Evolutionary conservation across 352 stramenopile genomes (phyloP), one percentile per base, ranked within the genome.

Genomic region (Globisporangium cylindrosporum): DNA sequence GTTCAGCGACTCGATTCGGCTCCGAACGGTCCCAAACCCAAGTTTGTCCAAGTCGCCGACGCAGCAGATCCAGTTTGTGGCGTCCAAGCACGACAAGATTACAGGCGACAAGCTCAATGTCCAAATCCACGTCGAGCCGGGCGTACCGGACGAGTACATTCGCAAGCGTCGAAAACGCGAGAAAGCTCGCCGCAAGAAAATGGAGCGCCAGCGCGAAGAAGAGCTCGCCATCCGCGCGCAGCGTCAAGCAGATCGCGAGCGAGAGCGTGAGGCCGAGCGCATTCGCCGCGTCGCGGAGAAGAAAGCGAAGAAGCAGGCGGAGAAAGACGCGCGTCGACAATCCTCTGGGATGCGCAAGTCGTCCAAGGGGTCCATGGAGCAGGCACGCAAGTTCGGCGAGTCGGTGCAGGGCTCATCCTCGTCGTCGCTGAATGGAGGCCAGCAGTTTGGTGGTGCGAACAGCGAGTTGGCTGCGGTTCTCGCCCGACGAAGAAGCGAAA

Each of bases 221-320:
- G 89, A 95, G 53, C 65, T 92, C 34, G 86, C 85, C 6, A 76
- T 93, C 12, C 84, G 86, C 27, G 81, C 84, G 1, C 75, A 87
- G 29, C 84, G 89, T 34, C 85, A 92, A 55, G 86, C 88, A 12
- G 72, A 90, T 29, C 80, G 86, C 10, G 75, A 91, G 7, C 70
- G 74, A 7, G 77, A 90, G 62, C 82, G 89, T 20, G 89, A 96
- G 69, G 78, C 78, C 0, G 87, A 95, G 67, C 87, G 89, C 22
- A 54, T 93, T 41, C 82, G 81, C 5, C 89, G 89, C 24, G 86
- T 96, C 1, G 86, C 87, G 0, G 86, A 95, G 58, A 92, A 92
- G 66, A 96, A 96, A 67, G 81, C 89, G n/a, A 94, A 94, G 59
- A 96, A 96, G 59, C 84, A 86, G 56, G 78, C 83, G 0, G 89